Evolutionary conservation across 2,329 filamentous ascomycete species (phyloP), one percentile per base, ranked within the genome.

Genomic region (Cladosporium colombiae): DNA sequence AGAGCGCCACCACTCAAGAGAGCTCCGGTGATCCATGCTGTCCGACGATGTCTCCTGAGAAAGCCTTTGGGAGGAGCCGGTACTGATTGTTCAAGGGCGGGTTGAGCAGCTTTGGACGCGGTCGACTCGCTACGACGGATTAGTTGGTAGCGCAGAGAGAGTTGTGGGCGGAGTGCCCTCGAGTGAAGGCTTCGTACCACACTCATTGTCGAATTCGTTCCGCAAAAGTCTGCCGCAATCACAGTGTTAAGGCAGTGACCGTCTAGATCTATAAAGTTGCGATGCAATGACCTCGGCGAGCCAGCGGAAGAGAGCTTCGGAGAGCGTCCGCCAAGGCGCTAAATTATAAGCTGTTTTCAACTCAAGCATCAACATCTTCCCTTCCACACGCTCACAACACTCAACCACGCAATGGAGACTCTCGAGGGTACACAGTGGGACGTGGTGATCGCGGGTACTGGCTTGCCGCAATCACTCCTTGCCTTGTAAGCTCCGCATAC

Each of bases 371-470:
- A 55, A 55, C 52, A 55, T 55, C 44, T 66, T 58, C 56, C 40
- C 53, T 64, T 50, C 56, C 62, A 65, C 44, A 52, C 23, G 5
- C 14, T 29, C 23, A 10, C 37, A 62, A 23, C 10, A 35, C 50
- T 18, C 5, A 25, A 18, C 29, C 11, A 27, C 55, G 52, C 18
- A 18, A 82, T 84, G 79, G 82, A 84, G 65, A 79, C 81, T 65
- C 81, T 85, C 69, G 77, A 84, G 69, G 78, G 79, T 58, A 80
- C 81, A 52, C 73, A 77, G 62, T 85, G 82, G 82, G 83, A 85
- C 71, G 80, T 85, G 66, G 74, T 85, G 65, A 84, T 85, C 65
- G 76, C 80, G 50, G 83, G 83, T 70, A 85, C 83, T 18, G 83
- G 83, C 61, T 72, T 85, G 64, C 79, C 81, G 69, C 81, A 84